Evolutionary conservation across 2,329 filamentous ascomycete genomes (phyloP).

Genomic region (Beauveria sp.): DNA sequence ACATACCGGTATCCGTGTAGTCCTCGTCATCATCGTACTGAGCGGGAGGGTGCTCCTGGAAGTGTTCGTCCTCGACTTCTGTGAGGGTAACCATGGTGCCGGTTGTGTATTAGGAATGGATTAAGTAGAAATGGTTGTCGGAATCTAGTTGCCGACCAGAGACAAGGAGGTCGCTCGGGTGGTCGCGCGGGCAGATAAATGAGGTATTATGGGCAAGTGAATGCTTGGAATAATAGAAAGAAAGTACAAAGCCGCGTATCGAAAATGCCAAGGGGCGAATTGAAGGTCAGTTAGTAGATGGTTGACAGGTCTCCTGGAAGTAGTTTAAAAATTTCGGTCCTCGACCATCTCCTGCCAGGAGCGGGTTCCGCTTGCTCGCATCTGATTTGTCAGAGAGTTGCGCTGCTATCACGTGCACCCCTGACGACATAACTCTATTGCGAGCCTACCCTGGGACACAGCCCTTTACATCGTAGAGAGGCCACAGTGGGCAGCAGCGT

Average conservation of each 20-base stretch:
- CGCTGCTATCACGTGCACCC: constrained; percentile 12
- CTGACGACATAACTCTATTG: not conserved
- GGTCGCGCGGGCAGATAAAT: not conserved
- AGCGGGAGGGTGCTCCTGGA: constrained; percentile 62
- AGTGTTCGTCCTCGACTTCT: constrained; percentile 95
- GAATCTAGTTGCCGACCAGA: not conserved
- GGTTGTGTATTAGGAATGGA: constrained; percentile 14
- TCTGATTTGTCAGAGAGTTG: not conserved
- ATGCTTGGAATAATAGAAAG: constrained; percentile 1
- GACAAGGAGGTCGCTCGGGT: not conserved
- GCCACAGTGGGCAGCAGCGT: no score
- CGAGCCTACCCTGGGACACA: not conserved
- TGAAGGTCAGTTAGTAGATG: not conserved
- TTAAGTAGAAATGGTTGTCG: not conserved
- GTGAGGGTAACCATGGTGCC: constrained; percentile 86
- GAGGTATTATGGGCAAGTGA: not conserved
- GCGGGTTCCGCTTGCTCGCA: not conserved
- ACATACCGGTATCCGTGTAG: constrained; percentile 84
- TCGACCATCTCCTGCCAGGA: not conserved
- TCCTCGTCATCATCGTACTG: constrained; percentile 88
- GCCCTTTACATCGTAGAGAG: not conserved
- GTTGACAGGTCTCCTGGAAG: constrained; percentile 4
- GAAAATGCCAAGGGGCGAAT: not conserved
- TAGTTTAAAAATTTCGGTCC: constrained; percentile 14
- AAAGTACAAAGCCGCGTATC: not conserved